These are phyloP conservation scores for Monosporozyma aquatica DNA, from an alignment of 805 yeast species.

Conservation along the genomic window DNA sequence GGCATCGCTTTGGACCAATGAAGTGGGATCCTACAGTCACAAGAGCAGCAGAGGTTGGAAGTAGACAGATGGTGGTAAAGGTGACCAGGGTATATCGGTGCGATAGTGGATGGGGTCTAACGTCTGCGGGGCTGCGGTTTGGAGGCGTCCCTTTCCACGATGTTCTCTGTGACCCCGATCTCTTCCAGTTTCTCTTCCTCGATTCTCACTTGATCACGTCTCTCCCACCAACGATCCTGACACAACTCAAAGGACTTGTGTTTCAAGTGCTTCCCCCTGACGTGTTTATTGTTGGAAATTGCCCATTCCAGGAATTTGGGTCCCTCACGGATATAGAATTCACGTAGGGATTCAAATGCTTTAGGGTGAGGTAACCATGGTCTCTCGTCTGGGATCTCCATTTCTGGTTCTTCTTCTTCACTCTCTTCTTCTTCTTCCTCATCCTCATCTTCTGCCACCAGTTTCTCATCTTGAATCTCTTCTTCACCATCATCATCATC, in stretches of 20 bases:
- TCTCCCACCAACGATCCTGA: constrained; percentile 97
- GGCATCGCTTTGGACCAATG: too few relatives aligned
- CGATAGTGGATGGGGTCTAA: not conserved
- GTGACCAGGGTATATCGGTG: too few relatives aligned
- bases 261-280: constrained; percentile 84
- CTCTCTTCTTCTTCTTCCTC: constrained; percentile 65
- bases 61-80: too few relatives aligned
- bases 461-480: constrained; percentile 36
- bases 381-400: constrained; percentile 77
- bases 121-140: constrained; percentile 45
- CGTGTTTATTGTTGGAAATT: constrained; percentile 71
- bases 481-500: constrained; percentile 54
- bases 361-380: constrained; percentile 98
- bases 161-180: constrained; percentile 82
- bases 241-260: constrained; percentile 82
- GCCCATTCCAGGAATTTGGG: constrained; percentile 89
- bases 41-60: too few relatives aligned
- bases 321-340: constrained; percentile 79
- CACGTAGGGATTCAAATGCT: constrained; percentile 76
- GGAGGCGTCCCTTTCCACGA: constrained; percentile 61
- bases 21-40: too few relatives aligned
- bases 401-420: constrained; percentile 50
- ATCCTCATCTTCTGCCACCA: constrained; percentile 41
- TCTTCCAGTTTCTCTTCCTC: constrained; percentile 88
- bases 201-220: constrained; percentile 82